Percentiles rank a stretch among this genome's conserved stretches.
phyloP scores from a whole-genome alignment of 2,329 filamentous ascomycete species.

The Thermothelomyces thermophilus region DNA sequence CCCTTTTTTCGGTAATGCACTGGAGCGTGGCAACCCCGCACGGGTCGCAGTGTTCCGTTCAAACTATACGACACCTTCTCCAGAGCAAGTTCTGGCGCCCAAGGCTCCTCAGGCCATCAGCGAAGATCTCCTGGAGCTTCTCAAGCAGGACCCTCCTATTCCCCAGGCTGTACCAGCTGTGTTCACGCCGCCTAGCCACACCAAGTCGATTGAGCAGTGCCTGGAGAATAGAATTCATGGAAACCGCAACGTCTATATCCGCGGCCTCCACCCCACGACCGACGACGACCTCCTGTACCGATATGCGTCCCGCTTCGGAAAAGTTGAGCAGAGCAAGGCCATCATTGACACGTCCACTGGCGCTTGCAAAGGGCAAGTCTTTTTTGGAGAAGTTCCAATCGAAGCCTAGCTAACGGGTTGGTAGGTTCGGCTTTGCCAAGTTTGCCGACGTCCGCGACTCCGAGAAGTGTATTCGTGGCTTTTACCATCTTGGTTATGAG shows the following conservation, averaged over 20 bases:
- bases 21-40: constrained; percentile 53
- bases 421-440: constrained; percentile 94
- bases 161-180: constrained; percentile 85
- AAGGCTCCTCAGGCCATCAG: constrained; percentile 39
- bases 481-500: constrained; percentile 91
- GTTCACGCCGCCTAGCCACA: constrained; percentile 75
- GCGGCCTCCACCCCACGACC: constrained; percentile 89
- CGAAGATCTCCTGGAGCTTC: constrained; percentile 54
- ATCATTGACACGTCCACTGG: constrained; percentile 94
- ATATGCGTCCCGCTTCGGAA: constrained; percentile 83
- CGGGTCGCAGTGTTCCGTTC: constrained; percentile 53
- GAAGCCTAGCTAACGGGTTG: constrained; percentile 25
- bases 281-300: constrained; percentile 80
- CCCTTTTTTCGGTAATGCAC: constrained; percentile 54
- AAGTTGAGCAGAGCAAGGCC: constrained; percentile 94
- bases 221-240: constrained; percentile 85
- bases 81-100: constrained; percentile 37
- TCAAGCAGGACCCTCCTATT: constrained; percentile 72
- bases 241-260: constrained; percentile 97
- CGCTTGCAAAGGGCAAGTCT: constrained; percentile 84
- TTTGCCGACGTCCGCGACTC: constrained; percentile 83
- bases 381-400: constrained; percentile 2
- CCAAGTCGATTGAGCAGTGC: constrained; percentile 88
- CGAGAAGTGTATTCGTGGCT: constrained; percentile 92
- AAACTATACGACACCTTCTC: constrained; percentile 60